Percentiles rank a stretch among this genome's conserved stretches.
phyloP scores from a whole-genome alignment of 2,329 filamentous ascomycete genomes.

The Cercospora sp. region DNA sequence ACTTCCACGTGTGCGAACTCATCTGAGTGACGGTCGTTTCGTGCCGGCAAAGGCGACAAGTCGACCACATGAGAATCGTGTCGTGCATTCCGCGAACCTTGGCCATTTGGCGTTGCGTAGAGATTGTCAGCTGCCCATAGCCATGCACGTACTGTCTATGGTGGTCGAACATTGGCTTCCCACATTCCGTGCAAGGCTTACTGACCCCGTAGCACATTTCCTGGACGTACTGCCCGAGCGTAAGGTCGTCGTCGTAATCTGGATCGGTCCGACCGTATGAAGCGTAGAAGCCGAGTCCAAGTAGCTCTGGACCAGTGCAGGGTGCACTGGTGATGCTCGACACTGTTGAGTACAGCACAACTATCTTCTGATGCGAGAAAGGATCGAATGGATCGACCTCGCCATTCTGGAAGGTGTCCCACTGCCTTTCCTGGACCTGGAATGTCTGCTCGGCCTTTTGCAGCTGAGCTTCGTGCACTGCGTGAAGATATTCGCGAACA shows the following conservation, averaged over 20 bases:
- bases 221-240: constrained; percentile 91
- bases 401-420: constrained; percentile 91
- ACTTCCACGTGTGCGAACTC: constrained; percentile 95
- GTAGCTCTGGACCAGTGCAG: constrained; percentile 85
- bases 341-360: constrained; percentile 88
- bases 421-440: constrained; percentile 88
- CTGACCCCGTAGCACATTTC: constrained; percentile 77
- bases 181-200: constrained; percentile 79
- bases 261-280: constrained; percentile 75
- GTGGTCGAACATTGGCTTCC: constrained; percentile 85
- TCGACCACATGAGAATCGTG: constrained; percentile 96
- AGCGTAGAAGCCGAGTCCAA: constrained; percentile 83
- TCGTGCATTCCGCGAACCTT: constrained; percentile 66
- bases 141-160: constrained; percentile 97
- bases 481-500: constrained; percentile 89
- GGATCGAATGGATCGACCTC: constrained; percentile 91
- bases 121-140: constrained; percentile 87
- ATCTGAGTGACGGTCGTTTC: constrained; percentile 88
- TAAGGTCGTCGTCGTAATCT: constrained; percentile 80
- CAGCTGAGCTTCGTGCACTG: constrained; percentile 94
- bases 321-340: constrained; percentile 93
- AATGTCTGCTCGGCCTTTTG: constrained; percentile 94
- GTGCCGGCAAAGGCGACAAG: constrained; percentile 86
- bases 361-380: constrained; percentile 93
- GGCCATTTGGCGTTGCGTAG: constrained; percentile 74